Base-by-base conservation (phyloP, 2,329 filamentous ascomycete species). In the Cordyceps fumosorosea region DNA sequence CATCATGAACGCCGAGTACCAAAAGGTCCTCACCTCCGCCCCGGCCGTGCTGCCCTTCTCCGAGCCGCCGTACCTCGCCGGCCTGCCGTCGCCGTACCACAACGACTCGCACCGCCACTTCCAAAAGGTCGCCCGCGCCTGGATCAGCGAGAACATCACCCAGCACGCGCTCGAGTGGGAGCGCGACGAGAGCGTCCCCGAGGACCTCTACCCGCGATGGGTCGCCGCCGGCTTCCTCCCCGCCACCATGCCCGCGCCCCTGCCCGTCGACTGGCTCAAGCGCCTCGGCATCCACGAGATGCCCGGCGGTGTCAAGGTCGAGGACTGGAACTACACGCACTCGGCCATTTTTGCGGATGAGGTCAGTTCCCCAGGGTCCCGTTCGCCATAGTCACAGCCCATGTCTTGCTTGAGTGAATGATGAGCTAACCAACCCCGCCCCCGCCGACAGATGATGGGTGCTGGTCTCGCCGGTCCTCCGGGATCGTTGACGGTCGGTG, bases 281-380 rank as follows among this genome's bases (percentile, higher is more conserved):
- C 81, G 78, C 51, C 69, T 88, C 20, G 88, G 86, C 0, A 86
- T 91, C 52, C 76, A 85, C 62, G 82, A 89, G 67, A 83, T 92
- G 47, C 76, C 87, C 0, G 88, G 87, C 1, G 82, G 82, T 0
- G 73, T 88, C 1, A 85, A 84, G 66, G 83, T 92, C 2, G 88
- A 91, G 69, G 87, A 92, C 29, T 92, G 87, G 76, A 88, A 90
- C 68, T 86, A 87, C 66, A 77, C 90, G 11, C 88, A 92, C 69
- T 84, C 81, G 0, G 78, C 86, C 60, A 91, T 92, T 56, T 91
- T 87, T 69, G 75, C 77, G 4, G 88, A 91, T 68, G 89, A 71
- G 67, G 69, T 71, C 52, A 22, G 48, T 34, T n/a, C 8, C 1
- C 18, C 18, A 8, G 18, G n/a, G 2, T 20, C n/a, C n/a, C n/a